Evolutionary conservation across 352 stramenopile species (phyloP), one percentile per base, ranked within the genome.

Genomic region (Phytophthora colocasiae): DNA sequence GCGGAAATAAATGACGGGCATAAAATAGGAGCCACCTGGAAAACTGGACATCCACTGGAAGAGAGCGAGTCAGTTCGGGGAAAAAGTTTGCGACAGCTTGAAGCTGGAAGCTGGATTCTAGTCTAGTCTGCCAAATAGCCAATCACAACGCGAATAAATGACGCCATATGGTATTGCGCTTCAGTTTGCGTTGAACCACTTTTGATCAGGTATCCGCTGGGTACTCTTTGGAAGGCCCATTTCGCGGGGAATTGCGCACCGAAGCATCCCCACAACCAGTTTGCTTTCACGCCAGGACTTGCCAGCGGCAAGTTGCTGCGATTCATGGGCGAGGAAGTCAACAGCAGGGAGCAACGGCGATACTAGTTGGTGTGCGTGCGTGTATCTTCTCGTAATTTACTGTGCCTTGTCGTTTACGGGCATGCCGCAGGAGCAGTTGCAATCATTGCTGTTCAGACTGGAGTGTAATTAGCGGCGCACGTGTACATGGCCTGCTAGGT

Each of bases 151-250:
- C 10, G 49, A 58, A 67, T 67, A 66, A 67, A 61, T 71, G 56
- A 38, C 63, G 12, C 36, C 62, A 65, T 45, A 17, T 60, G 54
- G 26, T 15, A 48, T 69, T 65, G 62, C 62, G 62, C 62, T 69
- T 69, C 61, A 69, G 53, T 49, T 68, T 63, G 52, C 41, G 48
- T 66, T 54, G 39, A 52, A 29, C 48, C 31, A 60, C 19, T 22
- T 6, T 24, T 39, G 36, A 48, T 47, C 36, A 58, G 38, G 15
- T 38, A 58, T 58, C 50, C 34, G 32, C 40, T 39, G 50, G 24
- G 24, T 15, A 36, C 26, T 17, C 26, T 39, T 32, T 38, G 22
- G 4, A 47, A 36, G 38, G 38, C 51, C 51, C 51, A 58, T 58
- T 58, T 48, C 11, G 38, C 8, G 8, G 1, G 22, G 34, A 47